These are phyloP conservation scores for Aphanoascus verrucosus DNA, from an alignment of 2,329 filamentous ascomycete species.

Conservation along the genomic window DNA sequence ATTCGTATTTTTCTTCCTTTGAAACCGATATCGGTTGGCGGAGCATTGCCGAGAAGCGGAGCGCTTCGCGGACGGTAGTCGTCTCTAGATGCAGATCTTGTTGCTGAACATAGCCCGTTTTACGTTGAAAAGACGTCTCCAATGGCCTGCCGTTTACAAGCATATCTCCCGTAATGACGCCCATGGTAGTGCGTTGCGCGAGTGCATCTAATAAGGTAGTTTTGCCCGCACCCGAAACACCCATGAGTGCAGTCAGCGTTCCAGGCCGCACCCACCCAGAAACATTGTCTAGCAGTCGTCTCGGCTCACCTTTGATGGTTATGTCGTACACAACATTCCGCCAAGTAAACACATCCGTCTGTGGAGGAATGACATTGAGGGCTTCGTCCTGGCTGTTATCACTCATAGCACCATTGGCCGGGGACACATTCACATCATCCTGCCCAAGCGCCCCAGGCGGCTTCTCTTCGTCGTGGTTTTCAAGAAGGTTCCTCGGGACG, in stretches of 20 bases:
- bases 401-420: constrained; percentile 10
- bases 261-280: constrained; percentile 47
- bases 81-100: constrained; percentile 72
- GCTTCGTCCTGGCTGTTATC: constrained; percentile 14
- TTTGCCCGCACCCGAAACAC: constrained; percentile 53
- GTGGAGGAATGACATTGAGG: constrained; percentile 22
- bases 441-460: background rate
- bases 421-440: background rate
- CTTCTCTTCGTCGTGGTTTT: constrained; percentile 12
- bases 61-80: constrained; percentile 73
- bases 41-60: constrained; percentile 73
- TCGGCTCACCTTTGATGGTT: constrained; percentile 40
- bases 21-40: constrained; percentile 67
- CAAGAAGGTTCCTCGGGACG: constrained; percentile 30
- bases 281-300: constrained; percentile 46
- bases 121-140: constrained; percentile 51
- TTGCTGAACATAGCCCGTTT: constrained; percentile 58
- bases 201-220: constrained; percentile 50
- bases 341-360: constrained; percentile 41
- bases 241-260: constrained; percentile 48
- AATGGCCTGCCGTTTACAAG: constrained; percentile 51
- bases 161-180: constrained; percentile 56
- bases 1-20: constrained; percentile 63
- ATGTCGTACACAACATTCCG: constrained; percentile 47
- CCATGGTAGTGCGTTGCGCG: constrained; percentile 48